Evolutionary conservation across 441 rosid species (phyloP), one percentile per base, ranked within the genome.

Genomic region (Biscutella auriculata): DNA sequence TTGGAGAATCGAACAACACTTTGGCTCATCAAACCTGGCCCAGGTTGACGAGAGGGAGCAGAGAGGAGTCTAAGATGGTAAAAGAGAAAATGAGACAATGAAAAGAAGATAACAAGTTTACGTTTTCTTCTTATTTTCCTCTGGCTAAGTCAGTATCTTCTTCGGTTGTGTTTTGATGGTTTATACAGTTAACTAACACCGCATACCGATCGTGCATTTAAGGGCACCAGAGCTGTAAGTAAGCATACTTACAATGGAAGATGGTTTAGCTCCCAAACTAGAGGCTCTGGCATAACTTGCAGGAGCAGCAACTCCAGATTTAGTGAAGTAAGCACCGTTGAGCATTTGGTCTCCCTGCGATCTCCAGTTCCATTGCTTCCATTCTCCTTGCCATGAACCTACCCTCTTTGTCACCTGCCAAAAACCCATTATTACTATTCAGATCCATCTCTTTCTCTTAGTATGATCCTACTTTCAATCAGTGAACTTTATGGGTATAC

Each of bases 341-440:
- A 80, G 68, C 69, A 83, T 1, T 32, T 61, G 44, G 61, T 83
- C 89, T 61, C 89, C 89, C 9, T 75, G 66, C 0, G 83, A 79
- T 74, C 83, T 74, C 83, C 83, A 79, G 62, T 79, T 79, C 83
- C 83, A 79, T 27, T 44, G 15, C 41, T 63, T 75, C 82, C 82
- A 83, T 49, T 53, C 19, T 35, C 67, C 46, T 19, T 15, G n/a
- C 7, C 57, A 12, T 35, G 81, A 23, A 21, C 62, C 77, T 34
- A 75, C 86, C 59, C 89, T 76, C 74, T 83, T 83, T 3, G 89
- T 83, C 40, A 80, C 85, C 88, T 82, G 73, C 10, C 28, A n/a
- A n/a, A 34, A 51, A 50, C 0, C 29, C 9, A 39, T 17, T 41
- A 17, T 16, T 1, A 12, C n/a, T 4, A 41, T 17, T 50, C 3